These are phyloP conservation scores for Xylaria sp. DNA, from an alignment of 2,329 filamentous ascomycete genomes.

Conservation along the genomic window DNA sequence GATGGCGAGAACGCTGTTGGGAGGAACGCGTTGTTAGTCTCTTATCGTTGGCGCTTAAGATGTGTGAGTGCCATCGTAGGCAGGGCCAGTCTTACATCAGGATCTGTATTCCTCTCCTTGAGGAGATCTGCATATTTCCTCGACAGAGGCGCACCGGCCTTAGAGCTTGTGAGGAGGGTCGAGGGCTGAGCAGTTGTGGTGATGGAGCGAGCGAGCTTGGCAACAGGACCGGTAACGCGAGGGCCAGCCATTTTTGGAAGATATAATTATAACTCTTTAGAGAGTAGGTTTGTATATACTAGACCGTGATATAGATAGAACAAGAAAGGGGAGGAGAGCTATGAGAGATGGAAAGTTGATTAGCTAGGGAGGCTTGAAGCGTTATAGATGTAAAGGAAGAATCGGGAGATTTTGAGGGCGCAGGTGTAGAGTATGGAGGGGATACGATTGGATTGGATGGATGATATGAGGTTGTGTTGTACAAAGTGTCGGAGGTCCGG, in stretches of 20 bases:
- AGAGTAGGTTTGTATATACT: background rate
- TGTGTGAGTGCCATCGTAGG: slow-evolving; percentile 6
- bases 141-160: slow-evolving; percentile 46
- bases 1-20: slow-evolving; percentile 47
- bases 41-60: background rate
- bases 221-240: slow-evolving; percentile 49
- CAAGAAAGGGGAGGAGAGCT: slow-evolving; percentile 5
- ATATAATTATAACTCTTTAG: slow-evolving; percentile 7
- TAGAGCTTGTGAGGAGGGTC: slow-evolving; percentile 47
- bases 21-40: slow-evolving; percentile 43
- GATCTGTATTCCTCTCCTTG: slow-evolving; percentile 50
- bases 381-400: background rate
- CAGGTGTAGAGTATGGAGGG: background rate
- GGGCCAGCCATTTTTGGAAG: slow-evolving; percentile 46
- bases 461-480: slow-evolving; percentile 19
- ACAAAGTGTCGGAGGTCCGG: slow-evolving; percentile 36
- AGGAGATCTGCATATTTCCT: slow-evolving; percentile 53
- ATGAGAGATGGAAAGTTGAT: slow-evolving; percentile 12
- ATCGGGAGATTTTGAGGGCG: background rate
- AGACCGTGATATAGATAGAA: slow-evolving; percentile 11
- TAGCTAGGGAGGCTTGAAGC: background rate
- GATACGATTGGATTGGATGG: slow-evolving; percentile 16
- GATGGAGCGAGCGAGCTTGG: slow-evolving; percentile 49
- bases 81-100: slow-evolving; percentile 45
- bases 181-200: slow-evolving; percentile 46